Conservation (phyloP, 805 yeast species). For the Candida gorgasii region DNA sequence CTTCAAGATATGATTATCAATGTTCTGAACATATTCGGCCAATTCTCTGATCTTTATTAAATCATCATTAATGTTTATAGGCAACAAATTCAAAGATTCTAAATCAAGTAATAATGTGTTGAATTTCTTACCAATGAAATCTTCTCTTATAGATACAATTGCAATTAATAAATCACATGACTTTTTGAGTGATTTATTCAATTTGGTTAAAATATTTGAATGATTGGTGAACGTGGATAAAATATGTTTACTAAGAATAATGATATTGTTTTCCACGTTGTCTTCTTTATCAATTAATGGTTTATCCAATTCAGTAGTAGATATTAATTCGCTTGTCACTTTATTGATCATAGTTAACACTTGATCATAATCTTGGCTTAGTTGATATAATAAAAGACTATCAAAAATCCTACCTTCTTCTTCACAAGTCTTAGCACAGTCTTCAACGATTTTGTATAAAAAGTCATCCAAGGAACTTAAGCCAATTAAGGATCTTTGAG, state of each 20-base stretch:
- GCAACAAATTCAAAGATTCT: conserved; percentile 64
- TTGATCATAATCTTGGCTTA: conserved; percentile 83
- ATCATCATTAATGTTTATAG: conserved; percentile 49
- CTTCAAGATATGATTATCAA: conserved; percentile 72
- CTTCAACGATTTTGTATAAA: conserved; percentile 71
- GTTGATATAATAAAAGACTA: conserved; percentile 80
- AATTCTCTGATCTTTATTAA: conserved; percentile 60
- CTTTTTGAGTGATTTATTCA: conserved; percentile 56
- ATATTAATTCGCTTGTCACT: conserved; percentile 73
- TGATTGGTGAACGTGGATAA: conserved; percentile 53
- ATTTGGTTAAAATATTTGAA: conserved; percentile 56
- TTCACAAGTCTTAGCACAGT: conserved; percentile 83
- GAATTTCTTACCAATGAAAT: conserved; percentile 58
- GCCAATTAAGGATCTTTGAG: conserved; percentile 64
- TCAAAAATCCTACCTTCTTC: conserved; percentile 89
- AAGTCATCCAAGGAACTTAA: conserved; percentile 61
- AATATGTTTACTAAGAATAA: conserved; percentile 46
- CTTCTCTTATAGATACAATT: conserved; percentile 66
- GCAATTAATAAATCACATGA: conserved; percentile 65
- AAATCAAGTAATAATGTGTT: conserved; percentile 56
- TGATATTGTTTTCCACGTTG: conserved; percentile 48
- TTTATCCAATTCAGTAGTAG: conserved; percentile 67
- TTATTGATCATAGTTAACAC: conserved; percentile 75
- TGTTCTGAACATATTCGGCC: conserved; percentile 62
- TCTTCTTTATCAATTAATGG: conserved; percentile 43